phyloP scores from a whole-genome alignment of 164 flowering plant genomes.

The Liquidambar formosana region DNA sequence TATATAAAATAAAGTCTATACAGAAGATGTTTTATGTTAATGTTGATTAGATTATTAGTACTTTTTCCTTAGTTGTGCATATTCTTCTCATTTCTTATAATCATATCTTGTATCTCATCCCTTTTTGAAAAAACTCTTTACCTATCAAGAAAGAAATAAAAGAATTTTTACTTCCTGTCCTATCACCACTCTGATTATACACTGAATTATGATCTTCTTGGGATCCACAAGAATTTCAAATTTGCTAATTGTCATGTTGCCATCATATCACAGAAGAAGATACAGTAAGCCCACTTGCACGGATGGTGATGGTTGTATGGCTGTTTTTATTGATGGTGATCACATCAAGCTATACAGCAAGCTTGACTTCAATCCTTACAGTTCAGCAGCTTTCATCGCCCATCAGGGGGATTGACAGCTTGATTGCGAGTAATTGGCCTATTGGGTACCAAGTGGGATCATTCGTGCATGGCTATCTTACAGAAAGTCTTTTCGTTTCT shows the following conservation, averaged over 20 bases:
- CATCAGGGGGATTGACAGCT: conserved; percentile 68
- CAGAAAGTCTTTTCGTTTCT: conserved; percentile 41
- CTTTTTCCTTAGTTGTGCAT: no score
- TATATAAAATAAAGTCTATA: no score
- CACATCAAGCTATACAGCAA: conserved; percentile 81
- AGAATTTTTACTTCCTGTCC: no score
- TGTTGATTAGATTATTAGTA: no score
- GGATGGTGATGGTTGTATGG: conserved; percentile 80
- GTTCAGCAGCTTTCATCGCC: conserved; percentile 73
- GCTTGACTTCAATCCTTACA: conserved; percentile 82
- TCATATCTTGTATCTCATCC: no score
- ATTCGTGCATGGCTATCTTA: conserved; percentile 54
- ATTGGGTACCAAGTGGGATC: conserved; percentile 86
- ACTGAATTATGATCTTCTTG: background rate
- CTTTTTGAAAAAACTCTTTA: no score
- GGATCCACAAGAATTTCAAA: background rate
- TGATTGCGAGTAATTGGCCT: conserved; percentile 53
- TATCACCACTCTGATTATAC: background rate
- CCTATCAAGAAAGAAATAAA: no score
- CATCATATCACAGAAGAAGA: conserved; percentile 55
- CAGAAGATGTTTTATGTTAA: no score
- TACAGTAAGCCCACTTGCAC: conserved; percentile 61
- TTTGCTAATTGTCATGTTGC: background rate
- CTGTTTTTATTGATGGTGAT: conserved; percentile 74
- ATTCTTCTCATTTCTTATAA: no score